Conservation (phyloP, 306 rosid species). For the Gillenia trifoliata region DNA sequence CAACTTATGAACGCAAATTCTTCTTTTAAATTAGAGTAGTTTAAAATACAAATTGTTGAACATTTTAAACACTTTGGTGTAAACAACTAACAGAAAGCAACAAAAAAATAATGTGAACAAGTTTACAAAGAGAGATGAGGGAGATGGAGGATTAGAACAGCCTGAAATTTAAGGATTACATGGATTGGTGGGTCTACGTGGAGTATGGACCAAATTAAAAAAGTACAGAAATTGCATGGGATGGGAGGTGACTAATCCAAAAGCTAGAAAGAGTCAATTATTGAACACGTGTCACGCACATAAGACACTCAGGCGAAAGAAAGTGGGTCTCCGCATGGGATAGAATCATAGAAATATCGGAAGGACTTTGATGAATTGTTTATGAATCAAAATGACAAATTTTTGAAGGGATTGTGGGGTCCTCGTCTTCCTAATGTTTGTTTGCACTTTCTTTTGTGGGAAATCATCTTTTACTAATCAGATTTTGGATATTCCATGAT, state of each 20-base stretch:
- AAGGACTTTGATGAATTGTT: background rate
- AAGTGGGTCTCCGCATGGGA: constrained; percentile 12
- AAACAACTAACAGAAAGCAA: background rate
- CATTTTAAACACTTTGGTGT: background rate
- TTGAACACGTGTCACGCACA: constrained; percentile 8
- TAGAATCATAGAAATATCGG: background rate
- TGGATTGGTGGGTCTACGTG: background rate
- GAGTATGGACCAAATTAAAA: background rate
- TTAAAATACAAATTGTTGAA: background rate
- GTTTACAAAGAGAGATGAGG: background rate
- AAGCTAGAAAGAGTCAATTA: background rate
- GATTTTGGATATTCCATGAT: background rate
- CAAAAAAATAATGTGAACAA: background rate
- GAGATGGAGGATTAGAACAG: background rate
- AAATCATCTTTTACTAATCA: background rate
- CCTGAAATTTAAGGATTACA: background rate
- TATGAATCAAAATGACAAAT: background rate
- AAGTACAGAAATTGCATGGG: background rate
- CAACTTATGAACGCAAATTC: no score
- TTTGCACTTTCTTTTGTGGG: background rate
- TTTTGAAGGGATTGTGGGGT: background rate
- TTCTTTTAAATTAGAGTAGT: no score
- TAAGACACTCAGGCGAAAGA: background rate
- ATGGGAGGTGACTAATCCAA: constrained; percentile 7
- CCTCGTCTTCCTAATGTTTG: no score